Evolutionary conservation across 441 rosid species (phyloP), one percentile per base, ranked within the genome.

Genomic region (Jatropha multifida): DNA sequence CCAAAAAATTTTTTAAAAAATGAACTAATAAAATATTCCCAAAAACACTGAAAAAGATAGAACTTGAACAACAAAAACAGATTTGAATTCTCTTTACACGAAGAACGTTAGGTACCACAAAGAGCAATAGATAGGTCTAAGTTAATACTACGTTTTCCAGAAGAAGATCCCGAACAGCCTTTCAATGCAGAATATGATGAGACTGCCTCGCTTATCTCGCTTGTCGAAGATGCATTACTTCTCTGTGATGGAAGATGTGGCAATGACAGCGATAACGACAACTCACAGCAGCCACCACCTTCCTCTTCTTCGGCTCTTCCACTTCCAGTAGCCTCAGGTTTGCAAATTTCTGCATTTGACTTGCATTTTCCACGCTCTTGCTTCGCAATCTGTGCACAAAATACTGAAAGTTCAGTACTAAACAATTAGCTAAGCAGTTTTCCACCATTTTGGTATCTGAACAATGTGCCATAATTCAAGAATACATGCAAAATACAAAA

Each of bases 91-190:
- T 51, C 20, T 40, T 42, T 64, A 17, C 38, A 32, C 8, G 18
- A 12, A 41, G 6, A 23, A n/a, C 59, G 37, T 74, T 52, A 90
- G 72, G 84, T 78, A 56, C 93, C 92, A 63, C 90, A 85, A 37
- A 94, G 98, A 65, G 98, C 93, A 79, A 94, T 91, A 2, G 99
- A 91, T 2, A 94, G 88, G 75, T 94, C 94, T 20, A 94, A 84
- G 73, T 92, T 89, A 12, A 92, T 68, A 54, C 74, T 76, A n/a
- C 49, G 74, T 61, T 82, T 77, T 12, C 61, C 68, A 3, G 84
- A 74, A 37, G 85, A 83, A 8, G 83, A 78, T 55, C 82, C 84
- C 37, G 76, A 85, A 78, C 86, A 81, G 51, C 84, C 90, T 69
- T 81, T 82, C 13, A 64, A 69, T 37, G 51, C 83, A 58, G 84